Evolutionary conservation across 345 rosid genomes (phyloP), one percentile per base, ranked within the genome.

Genomic region (Populus alba): DNA sequence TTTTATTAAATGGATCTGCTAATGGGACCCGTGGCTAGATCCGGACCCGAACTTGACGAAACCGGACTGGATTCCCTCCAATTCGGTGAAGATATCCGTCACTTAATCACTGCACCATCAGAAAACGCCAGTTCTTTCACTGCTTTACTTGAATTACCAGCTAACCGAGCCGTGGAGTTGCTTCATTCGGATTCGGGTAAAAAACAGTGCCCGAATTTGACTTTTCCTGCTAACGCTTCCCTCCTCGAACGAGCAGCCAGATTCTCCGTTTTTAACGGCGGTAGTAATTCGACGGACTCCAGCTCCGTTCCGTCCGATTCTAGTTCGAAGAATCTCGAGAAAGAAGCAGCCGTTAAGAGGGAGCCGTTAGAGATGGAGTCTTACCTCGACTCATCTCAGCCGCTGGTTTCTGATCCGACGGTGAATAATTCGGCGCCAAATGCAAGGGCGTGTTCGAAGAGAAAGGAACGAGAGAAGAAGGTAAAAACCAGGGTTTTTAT

Each of bases 401-500:
- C 77, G 74, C 31, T 77, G 85, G 82, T 71, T 51, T 81, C 86
- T 25, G 87, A 79, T 63, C 86, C 83, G 67, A 77, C 80, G 76
- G 71, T 55, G 75, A 85, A 81, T 70, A 79, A 73, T 35, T 68
- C 39, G 47, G 74, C 27, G 10, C 75, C 70, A 70, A 81, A 68
- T 51, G 87, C 69, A 82, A 76, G 74, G 81, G 37, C 80, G 76
- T 82, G 61, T 4, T 83, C 67, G 11, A 88, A 90, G 84, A 87
- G 91, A 82, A 89, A 89, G 79, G 90, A 85, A 33, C 72, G 87
- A 45, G 91, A 86, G 23, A 89, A 82, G 83, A 91, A 87, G 88
- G 94, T 88, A 83, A 66, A 0, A 8, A 31, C 63, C 65, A 41
- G 37, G 53, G 55, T 69, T 57, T 25, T 22, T 77, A 39, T 33